These are phyloP conservation scores for Saposhnikovia divaricata DNA, from an alignment of 129 eudicot species.

Conservation along the genomic window DNA sequence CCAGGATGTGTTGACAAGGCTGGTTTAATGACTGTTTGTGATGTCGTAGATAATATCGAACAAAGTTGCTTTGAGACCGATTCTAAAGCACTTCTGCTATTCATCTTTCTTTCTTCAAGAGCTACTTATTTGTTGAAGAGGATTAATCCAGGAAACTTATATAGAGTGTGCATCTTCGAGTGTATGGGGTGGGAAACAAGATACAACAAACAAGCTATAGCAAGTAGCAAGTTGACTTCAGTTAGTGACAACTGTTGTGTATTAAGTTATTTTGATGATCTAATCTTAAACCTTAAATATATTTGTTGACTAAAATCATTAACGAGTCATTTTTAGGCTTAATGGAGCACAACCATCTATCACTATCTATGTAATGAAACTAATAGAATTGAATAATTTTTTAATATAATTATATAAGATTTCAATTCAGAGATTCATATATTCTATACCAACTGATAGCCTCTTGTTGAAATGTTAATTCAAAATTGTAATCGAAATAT, in stretches of 20 bases:
- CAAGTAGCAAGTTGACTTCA: neutral
- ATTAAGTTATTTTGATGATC: neutral
- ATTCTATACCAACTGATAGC: no score
- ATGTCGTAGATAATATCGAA: neutral
- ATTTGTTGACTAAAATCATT: neutral
- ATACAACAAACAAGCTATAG: neutral
- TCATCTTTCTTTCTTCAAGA: neutral
- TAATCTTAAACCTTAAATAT: neutral
- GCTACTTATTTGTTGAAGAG: neutral
- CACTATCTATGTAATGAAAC: neutral
- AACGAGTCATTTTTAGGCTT: neutral
- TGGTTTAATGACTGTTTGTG: neutral
- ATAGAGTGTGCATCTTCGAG: neutral
- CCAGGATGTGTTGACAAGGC: neutral
- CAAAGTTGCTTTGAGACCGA: neutral
- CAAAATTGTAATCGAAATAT: no score
- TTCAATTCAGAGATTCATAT: no score
- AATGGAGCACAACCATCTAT: neutral
- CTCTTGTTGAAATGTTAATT: no score
- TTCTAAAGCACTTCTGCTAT: neutral
- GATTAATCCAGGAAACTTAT: neutral
- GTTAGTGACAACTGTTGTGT: neutral
- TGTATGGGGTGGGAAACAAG: no score
- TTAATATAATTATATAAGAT: no score
- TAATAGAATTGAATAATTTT: no score